phyloP scores from a whole-genome alignment of 2,329 filamentous ascomycete genomes.

The Fusarium camptoceras region DNA sequence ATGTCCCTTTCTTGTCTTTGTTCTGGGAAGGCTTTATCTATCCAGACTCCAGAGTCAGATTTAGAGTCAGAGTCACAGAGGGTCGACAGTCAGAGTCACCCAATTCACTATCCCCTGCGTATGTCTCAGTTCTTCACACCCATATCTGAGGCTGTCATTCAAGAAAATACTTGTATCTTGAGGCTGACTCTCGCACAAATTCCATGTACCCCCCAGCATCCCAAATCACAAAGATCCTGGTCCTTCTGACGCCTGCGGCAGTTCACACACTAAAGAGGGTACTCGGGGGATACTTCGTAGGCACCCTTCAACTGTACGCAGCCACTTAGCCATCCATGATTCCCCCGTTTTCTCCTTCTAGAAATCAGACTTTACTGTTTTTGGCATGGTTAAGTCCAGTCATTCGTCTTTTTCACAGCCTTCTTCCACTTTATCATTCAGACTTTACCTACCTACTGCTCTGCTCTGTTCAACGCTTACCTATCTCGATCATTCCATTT shows the following conservation, averaged over 20 bases:
- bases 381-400: conserved; percentile 7
- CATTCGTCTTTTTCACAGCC: conserved; percentile 9
- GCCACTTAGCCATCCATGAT: conserved; percentile 10
- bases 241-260: conserved; percentile 38
- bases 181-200: conserved; percentile 27
- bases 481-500: not conserved
- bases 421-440: conserved; percentile 14
- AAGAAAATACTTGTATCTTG: conserved; percentile 18
- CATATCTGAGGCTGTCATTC: conserved; percentile 29
- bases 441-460: conserved; percentile 1
- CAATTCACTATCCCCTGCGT: conserved; percentile 28
- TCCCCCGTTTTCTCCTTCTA: conserved; percentile 30
- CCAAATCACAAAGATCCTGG: conserved; percentile 9
- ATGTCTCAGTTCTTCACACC: conserved; percentile 37
- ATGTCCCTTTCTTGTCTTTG: conserved; percentile 2
- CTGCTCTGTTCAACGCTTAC: not conserved
- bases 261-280: conserved; percentile 35
- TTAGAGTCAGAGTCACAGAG: not conserved
- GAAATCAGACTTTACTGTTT: conserved; percentile 17
- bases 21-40: not conserved
- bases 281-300: conserved; percentile 18
- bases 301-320: conserved; percentile 15
- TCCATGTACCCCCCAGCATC: conserved; percentile 16
- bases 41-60: not conserved
- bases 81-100: not conserved